Evolutionary conservation across 257 asterid genomes (phyloP), one percentile per base, ranked within the genome.

Genomic region (Euphrasia confusa): DNA sequence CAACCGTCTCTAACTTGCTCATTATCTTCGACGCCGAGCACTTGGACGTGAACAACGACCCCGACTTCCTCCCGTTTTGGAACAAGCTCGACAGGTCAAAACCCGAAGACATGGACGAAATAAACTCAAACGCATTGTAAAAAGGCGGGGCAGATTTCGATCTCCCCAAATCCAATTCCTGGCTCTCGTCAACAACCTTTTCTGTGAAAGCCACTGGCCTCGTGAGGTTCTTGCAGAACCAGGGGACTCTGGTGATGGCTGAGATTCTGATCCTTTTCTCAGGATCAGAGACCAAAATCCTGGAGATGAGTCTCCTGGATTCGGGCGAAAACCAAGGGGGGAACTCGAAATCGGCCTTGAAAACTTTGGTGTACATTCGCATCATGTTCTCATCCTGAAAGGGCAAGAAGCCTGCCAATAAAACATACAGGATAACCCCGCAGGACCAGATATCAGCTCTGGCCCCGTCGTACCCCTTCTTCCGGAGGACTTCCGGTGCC

Each of bases 371-470:
- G 40, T 89, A 89, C 96, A 89, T 86, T 39, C 67, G 79, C 90
- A 89, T 82, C 63, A 89, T 21, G 62, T 89, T 89, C 13, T 78
- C 93, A n/a, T 82, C 81, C 56, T 74, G 84, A 30, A 89, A 89
- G 1, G 96, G 96, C 37, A 89, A 71, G 66, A 68, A 89, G 0
- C 96, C 96, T 4, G 88, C 93, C 3, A 89, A 72, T 3, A 89
- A 71, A 21, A 76, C 96, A 56, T 89, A 89, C 4, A 89, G 72
- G 42, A 89, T 77, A 24, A 89, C 93, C 6, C 96, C 96, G 65
- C 96, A 89, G 0, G 96, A 89, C 96, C 96, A 89, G n/a, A 89
- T 77, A 68, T 89, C 96, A 1, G 93, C 79, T 65, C 73, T 81
- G 0, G 87, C 84, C 7, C 96, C 96, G 64, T 84, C 95, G 50